These are phyloP conservation scores for Athelia psychrophila DNA, from an alignment of 1,284 basidiomycete genomes.

Conservation along the genomic window DNA sequence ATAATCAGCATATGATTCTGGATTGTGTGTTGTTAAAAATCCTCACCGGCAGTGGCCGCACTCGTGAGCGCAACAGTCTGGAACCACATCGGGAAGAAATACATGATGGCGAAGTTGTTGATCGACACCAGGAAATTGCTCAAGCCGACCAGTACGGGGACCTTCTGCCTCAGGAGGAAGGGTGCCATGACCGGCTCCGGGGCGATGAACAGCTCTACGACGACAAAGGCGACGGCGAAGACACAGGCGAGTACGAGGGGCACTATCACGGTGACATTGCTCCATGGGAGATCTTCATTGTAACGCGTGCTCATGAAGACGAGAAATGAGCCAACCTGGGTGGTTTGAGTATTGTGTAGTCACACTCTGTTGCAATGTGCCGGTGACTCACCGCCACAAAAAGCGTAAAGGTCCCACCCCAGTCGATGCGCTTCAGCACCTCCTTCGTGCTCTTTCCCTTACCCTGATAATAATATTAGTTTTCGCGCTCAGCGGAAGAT, in stretches of 20 bases:
- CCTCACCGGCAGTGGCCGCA: slow-evolving; percentile 58
- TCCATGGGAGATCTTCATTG: slow-evolving; percentile 66
- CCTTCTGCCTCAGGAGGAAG: slow-evolving; percentile 57
- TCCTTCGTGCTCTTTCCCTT: slow-evolving; percentile 49
- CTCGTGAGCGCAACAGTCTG: slow-evolving; percentile 77
- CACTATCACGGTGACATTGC: slow-evolving; percentile 50
- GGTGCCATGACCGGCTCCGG: slow-evolving; percentile 77
- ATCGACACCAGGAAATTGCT: slow-evolving; percentile 76
- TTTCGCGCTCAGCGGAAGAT: no score
- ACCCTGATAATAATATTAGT: slow-evolving; percentile 45
- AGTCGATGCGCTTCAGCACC: slow-evolving; percentile 58
- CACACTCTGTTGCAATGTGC: no score
- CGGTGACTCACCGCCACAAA: slow-evolving; percentile 48
- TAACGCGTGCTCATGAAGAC: slow-evolving; percentile 68
- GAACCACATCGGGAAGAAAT: slow-evolving; percentile 87
- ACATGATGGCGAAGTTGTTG: slow-evolving; percentile 75
- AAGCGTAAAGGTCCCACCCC: slow-evolving; percentile 62
- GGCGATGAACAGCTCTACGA: slow-evolving; percentile 62
- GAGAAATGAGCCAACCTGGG: slow-evolving; percentile 62
- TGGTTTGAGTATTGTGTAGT: background rate
- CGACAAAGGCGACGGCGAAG: slow-evolving; percentile 54
- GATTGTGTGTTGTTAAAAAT: no score
- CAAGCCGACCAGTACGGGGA: slow-evolving; percentile 69
- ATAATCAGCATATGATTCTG: no score
- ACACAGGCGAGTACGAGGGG: slow-evolving; percentile 48